A percentile compares a stretch with the other conserved stretches of the same genome.
Evolutionary conservation across 2,329 filamentous ascomycete species (phyloP).

Genomic region (Ascochyta lentis): DNA sequence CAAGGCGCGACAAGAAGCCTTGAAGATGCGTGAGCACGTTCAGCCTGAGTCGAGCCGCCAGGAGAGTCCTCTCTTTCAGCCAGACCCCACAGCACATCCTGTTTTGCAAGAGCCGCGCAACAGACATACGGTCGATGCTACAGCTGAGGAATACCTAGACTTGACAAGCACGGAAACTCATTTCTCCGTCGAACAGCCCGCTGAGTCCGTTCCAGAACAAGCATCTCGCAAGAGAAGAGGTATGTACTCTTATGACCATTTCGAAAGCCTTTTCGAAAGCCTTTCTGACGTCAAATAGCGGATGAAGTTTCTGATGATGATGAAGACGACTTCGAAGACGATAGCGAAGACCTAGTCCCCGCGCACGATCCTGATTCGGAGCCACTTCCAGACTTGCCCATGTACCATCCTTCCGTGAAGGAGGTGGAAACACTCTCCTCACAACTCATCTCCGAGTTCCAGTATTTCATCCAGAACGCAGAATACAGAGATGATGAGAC

Average conservation of each 20-base stretch:
- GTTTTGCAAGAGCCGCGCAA: background rate
- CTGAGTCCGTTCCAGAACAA: too few relatives aligned
- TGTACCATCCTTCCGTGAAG: constrained; percentile 25
- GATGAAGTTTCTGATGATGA: constrained; percentile 4
- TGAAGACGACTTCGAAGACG: constrained; percentile 1
- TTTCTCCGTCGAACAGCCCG: too few relatives aligned
- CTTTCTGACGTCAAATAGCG: background rate
- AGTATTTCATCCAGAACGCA: background rate
- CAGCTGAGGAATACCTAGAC: background rate
- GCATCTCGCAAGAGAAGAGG: constrained; percentile 5
- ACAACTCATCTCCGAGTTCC: background rate
- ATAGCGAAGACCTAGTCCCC: constrained; percentile 1
- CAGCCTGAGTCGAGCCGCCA: background rate
- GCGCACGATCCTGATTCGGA: constrained; percentile 18
- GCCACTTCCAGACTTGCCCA: constrained; percentile 17
- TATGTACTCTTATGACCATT: background rate
- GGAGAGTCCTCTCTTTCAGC: background rate
- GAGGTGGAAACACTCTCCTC: constrained; percentile 6
- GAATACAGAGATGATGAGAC: constrained; percentile 8
- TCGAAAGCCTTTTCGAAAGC: too few relatives aligned
- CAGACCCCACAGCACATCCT: background rate
- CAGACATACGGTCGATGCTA: background rate
- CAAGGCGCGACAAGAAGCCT: background rate
- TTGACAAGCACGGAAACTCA: background rate
- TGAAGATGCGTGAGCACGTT: background rate